Evolutionary conservation across 441 rosid species (phyloP), one percentile per base, ranked within the genome.

Genomic region (Gossypium lobatum): DNA sequence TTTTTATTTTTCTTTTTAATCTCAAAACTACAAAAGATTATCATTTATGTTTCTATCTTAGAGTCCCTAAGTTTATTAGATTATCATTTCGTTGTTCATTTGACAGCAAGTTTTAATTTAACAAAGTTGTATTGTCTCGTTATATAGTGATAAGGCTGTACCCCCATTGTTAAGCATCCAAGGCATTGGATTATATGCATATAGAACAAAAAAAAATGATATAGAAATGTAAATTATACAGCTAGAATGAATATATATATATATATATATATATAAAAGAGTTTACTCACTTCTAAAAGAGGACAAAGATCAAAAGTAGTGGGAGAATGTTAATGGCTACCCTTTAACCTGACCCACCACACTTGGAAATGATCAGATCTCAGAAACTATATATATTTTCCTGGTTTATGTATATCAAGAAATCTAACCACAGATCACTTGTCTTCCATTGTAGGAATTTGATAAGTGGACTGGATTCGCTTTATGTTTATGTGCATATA

Each of bases 301-400:
- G 73, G 31, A 70, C 62, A 69, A 11, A 53, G 48, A 34, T 13
- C 48, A 34, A 70, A 54, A n/a, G 63, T 4, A 34, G 73, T 34
- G 73, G 63, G 17, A 70, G 73, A 70, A 70, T 54, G 73, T 54
- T 63, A 70, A 54, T 70, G 73, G 34, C 52, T 10, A 50, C 57
- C 42, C 42, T 48, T 25, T 67, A n/a, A 46, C 13, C 59, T 25
- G 71, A 14, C 42, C 21, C 58, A 48, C 23, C 17, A 48, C 59
- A 23, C 20, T 66, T 46, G 21, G 42, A 67, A 14, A 20, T 20
- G 39, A 67, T 13, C 20, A n/a, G 71, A n/a, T 48, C 59, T 68
- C 46, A 16, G 60, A 25, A 50, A 45, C 25, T 68, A 58, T 66
- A 54, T 6, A 37, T 14, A 14, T 21, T 2, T 66, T 66, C 55